phyloP scores from a whole-genome alignment of 768 basidiomycete species.

The Lepiota venenata region DNA sequence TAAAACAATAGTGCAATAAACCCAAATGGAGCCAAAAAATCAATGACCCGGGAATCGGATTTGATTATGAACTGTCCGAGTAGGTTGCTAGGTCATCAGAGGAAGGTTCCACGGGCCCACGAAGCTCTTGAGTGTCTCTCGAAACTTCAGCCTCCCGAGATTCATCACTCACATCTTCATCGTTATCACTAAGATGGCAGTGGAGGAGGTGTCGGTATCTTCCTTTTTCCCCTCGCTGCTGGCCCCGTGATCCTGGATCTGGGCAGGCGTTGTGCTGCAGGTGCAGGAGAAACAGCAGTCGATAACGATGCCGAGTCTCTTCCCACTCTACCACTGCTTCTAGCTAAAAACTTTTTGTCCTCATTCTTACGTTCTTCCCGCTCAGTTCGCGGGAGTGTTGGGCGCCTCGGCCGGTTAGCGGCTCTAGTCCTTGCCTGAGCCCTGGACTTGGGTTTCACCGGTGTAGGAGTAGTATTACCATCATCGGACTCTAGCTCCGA shows the following conservation, averaged over 20 bases:
- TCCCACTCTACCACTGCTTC: background rate
- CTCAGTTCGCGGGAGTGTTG: background rate
- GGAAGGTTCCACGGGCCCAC: background rate
- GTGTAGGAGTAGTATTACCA: slow-evolving; percentile 6
- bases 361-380: background rate
- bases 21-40: background rate
- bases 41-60: background rate
- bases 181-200: slow-evolving; percentile 3
- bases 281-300: background rate
- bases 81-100: slow-evolving; percentile 7
- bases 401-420: background rate
- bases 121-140: background rate
- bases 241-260: background rate
- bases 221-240: slow-evolving; percentile 6
- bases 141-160: background rate
- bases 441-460: slow-evolving; percentile 1
- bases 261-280: background rate
- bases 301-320: background rate
- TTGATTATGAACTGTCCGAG: slow-evolving; percentile 2
- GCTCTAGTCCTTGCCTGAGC: background rate
- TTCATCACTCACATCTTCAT: background rate
- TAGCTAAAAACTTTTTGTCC: background rate
- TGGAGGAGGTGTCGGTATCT: slow-evolving; percentile 7
- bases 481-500: slow-evolving; percentile 9
- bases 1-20: background rate